A percentile compares a stretch with the other conserved stretches of the same genome.
phyloP scores from a whole-genome alignment of 495 filamentous ascomycete genomes.

The Podospora australis region DNA sequence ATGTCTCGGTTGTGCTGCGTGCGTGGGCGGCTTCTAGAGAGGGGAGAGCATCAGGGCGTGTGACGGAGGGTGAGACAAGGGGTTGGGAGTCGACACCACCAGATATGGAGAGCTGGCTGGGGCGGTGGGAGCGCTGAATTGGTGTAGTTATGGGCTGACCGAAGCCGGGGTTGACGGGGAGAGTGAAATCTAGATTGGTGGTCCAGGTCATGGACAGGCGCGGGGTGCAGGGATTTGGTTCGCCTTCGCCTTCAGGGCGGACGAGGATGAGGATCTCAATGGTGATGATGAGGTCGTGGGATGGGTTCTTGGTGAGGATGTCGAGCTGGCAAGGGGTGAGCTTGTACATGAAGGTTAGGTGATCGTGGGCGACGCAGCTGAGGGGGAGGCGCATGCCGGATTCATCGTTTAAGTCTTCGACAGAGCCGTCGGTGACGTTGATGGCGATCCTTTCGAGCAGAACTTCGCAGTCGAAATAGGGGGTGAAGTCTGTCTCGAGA shows the following conservation, averaged over 20 bases:
- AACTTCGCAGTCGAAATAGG: slow-evolving; percentile 69
- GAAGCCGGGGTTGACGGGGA: slow-evolving; percentile 53
- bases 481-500: slow-evolving; percentile 81
- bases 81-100: slow-evolving; percentile 37
- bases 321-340: slow-evolving; percentile 60
- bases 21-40: slow-evolving; percentile 41
- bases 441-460: slow-evolving; percentile 62
- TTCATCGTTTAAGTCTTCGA: slow-evolving; percentile 57
- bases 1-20: slow-evolving; percentile 37
- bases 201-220: slow-evolving; percentile 73
- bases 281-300: slow-evolving; percentile 32
- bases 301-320: slow-evolving; percentile 43
- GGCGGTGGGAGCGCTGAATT: slow-evolving; percentile 59
- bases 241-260: slow-evolving; percentile 42
- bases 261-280: slow-evolving; percentile 64
- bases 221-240: slow-evolving; percentile 55
- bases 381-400: slow-evolving; percentile 57
- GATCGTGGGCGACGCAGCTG: slow-evolving; percentile 69
- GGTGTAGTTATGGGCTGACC: slow-evolving; percentile 44
- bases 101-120: slow-evolving; percentile 54
- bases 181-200: slow-evolving; percentile 75
- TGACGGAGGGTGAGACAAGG: slow-evolving; percentile 39
- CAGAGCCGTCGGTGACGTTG: slow-evolving; percentile 55
- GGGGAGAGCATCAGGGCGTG: slow-evolving; percentile 48
- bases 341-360: slow-evolving; percentile 78